Conservation (phyloP, 495 filamentous ascomycete genomes). For the Lasiosphaeria miniovina region DNA sequence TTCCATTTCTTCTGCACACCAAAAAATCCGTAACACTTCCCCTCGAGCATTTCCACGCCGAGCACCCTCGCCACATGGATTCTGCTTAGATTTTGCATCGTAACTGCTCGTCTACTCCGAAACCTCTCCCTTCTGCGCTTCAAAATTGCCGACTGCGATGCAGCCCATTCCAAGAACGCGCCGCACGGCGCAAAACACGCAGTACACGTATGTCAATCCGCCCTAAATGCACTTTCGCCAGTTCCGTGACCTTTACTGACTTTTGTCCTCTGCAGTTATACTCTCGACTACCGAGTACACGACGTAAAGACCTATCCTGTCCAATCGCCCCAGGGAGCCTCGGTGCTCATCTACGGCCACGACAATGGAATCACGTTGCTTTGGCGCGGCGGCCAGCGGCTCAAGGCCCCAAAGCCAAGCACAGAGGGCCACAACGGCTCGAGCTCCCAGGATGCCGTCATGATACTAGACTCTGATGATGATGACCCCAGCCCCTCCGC, state of each 20-base stretch:
- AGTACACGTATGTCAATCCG: constrained; percentile 25
- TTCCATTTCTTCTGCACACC: too few species aligned
- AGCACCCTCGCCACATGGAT: too few species aligned
- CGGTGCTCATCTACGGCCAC: constrained; percentile 77
- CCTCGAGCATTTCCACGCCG: too few species aligned
- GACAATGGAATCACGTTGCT: constrained; percentile 72
- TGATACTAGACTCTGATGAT: constrained; percentile 80
- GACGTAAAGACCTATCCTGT: constrained; percentile 72
- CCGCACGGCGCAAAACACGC: constrained; percentile 36
- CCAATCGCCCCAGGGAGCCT: constrained; percentile 76
- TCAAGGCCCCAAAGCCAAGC: constrained; percentile 45
- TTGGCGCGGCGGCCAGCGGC: constrained; percentile 74
- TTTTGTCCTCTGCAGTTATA: constrained; percentile 54
- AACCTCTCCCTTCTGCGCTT: neutral
- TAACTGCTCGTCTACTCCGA: too few species aligned
- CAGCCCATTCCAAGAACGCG: constrained; percentile 27
- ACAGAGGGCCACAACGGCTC: constrained; percentile 44
- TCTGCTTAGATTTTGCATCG: too few species aligned
- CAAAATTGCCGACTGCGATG: constrained; percentile 13
- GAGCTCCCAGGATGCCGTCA: constrained; percentile 55
- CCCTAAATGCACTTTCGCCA: neutral
- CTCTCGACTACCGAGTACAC: constrained; percentile 70
- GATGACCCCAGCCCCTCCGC: constrained; percentile 43
- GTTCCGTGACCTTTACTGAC: constrained; percentile 8
- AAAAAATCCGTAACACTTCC: too few species aligned